Conservation (phyloP, 768 basidiomycete genomes). For the Ramaria sp. region DNA sequence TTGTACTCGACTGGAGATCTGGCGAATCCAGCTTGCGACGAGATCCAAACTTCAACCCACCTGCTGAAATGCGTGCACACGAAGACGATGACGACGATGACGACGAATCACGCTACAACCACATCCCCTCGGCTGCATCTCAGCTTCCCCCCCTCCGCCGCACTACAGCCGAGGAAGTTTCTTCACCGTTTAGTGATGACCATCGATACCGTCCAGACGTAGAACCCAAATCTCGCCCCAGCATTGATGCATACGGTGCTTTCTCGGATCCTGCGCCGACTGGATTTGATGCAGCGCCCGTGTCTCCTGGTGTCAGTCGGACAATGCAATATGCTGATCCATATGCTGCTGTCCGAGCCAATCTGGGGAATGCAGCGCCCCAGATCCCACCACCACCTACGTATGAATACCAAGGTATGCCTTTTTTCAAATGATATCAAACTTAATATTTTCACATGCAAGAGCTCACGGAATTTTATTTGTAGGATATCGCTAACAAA, state of each 20-base stretch:
- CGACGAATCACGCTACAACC: slow-evolving; percentile 11
- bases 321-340: slow-evolving; percentile 94
- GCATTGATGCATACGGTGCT: slow-evolving; percentile 83
- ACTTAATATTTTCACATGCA: not conserved
- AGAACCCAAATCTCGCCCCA: slow-evolving; percentile 31
- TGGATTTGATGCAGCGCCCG: slow-evolving; percentile 40
- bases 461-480: not conserved
- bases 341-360: slow-evolving; percentile 69
- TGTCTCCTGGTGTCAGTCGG: slow-evolving; percentile 53
- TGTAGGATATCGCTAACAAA: not conserved
- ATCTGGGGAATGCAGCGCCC: slow-evolving; percentile 23
- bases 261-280: slow-evolving; percentile 81
- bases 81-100: slow-evolving; percentile 15
- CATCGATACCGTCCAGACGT: slow-evolving; percentile 4
- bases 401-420: slow-evolving; percentile 9
- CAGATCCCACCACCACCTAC: slow-evolving; percentile 7
- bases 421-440: too few species aligned
- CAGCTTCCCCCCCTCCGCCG: slow-evolving; percentile 1
- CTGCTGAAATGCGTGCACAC: slow-evolving; percentile 20
- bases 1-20: slow-evolving; percentile 67
- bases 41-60: slow-evolving; percentile 71
- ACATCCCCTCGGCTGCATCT: not conserved
- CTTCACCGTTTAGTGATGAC: slow-evolving; percentile 32
- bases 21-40: slow-evolving; percentile 43
- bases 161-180: slow-evolving; percentile 9